Conservation (phyloP, 352 stramenopile species). For the Phytophthora ramorum region DNA sequence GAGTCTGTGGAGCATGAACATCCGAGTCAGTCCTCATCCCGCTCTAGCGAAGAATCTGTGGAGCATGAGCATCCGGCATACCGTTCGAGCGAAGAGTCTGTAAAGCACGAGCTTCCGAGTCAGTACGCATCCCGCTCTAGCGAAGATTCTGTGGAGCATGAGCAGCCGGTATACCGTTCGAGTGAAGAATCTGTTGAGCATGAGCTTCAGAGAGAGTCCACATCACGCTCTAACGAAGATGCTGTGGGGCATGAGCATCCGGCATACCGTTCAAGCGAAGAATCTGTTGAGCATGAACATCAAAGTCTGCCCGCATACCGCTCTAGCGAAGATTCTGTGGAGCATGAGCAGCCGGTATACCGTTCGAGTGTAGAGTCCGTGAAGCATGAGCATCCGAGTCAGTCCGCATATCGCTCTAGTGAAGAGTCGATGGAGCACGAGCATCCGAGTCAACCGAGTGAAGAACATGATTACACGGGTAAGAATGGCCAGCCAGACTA, state of each 20-base stretch:
- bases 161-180: constrained; percentile 1
- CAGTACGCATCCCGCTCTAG: constrained; percentile 7
- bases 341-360: constrained; percentile 6
- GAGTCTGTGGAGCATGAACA: constrained; percentile 9
- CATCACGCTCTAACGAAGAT: constrained; percentile 9
- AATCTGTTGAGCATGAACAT: constrained; percentile 1
- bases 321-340: constrained; percentile 7
- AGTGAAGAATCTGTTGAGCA: constrained; percentile 12
- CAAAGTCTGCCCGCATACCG: constrained; percentile 5
- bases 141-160: constrained; percentile 8
- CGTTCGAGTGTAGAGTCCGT: constrained; percentile 10
- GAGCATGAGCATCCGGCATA: background rate
- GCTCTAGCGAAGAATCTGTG: constrained; percentile 13
- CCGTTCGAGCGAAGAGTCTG: constrained; percentile 2
- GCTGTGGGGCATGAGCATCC: background rate
- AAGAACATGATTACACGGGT: background rate
- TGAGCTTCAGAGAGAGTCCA: too few relatives aligned
- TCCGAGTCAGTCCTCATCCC: background rate
- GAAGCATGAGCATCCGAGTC: constrained; percentile 1
- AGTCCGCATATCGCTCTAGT: constrained; percentile 10
- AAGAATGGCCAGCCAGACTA: too few relatives aligned
- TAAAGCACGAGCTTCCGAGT: constrained; percentile 8
- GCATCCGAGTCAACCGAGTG: background rate
- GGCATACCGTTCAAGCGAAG: constrained; percentile 3
- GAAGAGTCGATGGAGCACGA: background rate